These are phyloP conservation scores for Neurospora sp. DNA, from an alignment of 495 filamentous ascomycete genomes.

Conservation along the genomic window DNA sequence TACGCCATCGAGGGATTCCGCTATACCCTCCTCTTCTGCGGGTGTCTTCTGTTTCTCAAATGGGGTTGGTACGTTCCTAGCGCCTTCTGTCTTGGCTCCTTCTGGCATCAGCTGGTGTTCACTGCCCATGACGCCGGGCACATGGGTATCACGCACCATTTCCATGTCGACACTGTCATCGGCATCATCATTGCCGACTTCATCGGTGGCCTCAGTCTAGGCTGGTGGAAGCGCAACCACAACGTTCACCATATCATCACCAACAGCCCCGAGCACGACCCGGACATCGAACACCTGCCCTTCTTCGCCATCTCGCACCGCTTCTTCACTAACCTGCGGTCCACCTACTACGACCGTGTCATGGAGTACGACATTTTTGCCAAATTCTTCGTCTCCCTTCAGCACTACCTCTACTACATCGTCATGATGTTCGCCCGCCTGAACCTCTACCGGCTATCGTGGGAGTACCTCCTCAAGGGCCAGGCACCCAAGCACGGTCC, in stretches of 20 bases:
- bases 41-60: constrained; percentile 55
- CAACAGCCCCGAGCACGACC: constrained; percentile 93
- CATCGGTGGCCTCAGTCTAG: constrained; percentile 77
- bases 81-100: constrained; percentile 66
- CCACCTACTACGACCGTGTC: constrained; percentile 80
- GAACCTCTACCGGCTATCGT: constrained; percentile 81
- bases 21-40: constrained; percentile 60
- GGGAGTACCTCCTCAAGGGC: constrained; percentile 66
- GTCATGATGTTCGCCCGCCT: constrained; percentile 79
- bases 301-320: constrained; percentile 90
- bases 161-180: constrained; percentile 69
- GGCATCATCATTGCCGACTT: constrained; percentile 89
- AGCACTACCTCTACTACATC: constrained; percentile 82
- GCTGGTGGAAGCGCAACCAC: constrained; percentile 97
- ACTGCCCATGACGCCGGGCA: constrained; percentile 94
- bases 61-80: constrained; percentile 65
- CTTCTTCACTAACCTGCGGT: constrained; percentile 65
- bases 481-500: constrained; percentile 71
- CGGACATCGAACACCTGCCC: constrained; percentile 93
- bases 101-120: constrained; percentile 97
- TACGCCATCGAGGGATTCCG: constrained; percentile 69
- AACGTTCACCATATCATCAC: constrained; percentile 98
- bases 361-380: constrained; percentile 78
- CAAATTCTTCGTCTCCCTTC: constrained; percentile 59
- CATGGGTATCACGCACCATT: constrained; percentile 93